phyloP scores from a whole-genome alignment of 352 stramenopile species.

The Globisporangium parvum region DNA sequence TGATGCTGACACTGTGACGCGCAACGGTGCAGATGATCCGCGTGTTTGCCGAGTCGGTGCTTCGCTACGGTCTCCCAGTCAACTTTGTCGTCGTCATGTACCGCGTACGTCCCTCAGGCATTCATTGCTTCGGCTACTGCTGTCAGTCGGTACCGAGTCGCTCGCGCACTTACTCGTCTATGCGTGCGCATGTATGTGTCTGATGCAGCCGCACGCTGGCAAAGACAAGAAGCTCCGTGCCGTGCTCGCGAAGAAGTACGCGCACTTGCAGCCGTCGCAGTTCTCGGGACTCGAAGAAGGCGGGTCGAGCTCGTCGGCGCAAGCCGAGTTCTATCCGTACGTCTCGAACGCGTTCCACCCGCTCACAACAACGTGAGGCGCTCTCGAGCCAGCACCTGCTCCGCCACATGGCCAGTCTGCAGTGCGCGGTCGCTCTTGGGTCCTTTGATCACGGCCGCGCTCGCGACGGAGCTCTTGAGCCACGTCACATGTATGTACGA shows the following conservation, averaged over 20 bases:
- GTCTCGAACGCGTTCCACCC: slow-evolving; percentile 77
- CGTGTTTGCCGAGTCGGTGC: slow-evolving; percentile 96
- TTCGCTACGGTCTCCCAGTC: slow-evolving; percentile 96
- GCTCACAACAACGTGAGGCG: slow-evolving; percentile 21
- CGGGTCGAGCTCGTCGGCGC: slow-evolving; percentile 36
- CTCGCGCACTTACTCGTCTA: not conserved
- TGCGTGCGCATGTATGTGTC: slow-evolving; percentile 6
- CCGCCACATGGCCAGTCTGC: too few relatives aligned
- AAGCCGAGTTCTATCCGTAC: slow-evolving; percentile 80
- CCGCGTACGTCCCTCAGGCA: slow-evolving; percentile 33
- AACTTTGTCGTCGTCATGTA: slow-evolving; percentile 92
- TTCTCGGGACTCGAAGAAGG: slow-evolving; percentile 75
- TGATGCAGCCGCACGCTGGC: slow-evolving; percentile 45
- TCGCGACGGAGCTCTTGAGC: too few relatives aligned
- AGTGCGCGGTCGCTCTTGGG: too few relatives aligned
- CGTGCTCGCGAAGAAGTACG: slow-evolving; percentile 82
- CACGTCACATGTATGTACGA: too few relatives aligned
- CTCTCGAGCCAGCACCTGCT: slow-evolving; percentile 9
- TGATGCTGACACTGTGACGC: not conserved
- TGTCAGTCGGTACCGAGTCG: slow-evolving; percentile 4
- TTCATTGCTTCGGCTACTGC: not conserved
- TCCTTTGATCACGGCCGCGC: too few relatives aligned
- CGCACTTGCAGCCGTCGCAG: slow-evolving; percentile 75
- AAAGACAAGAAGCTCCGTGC: slow-evolving; percentile 83
- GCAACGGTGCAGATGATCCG: slow-evolving; percentile 75